These are phyloP conservation scores for Didymella sp. DNA, from an alignment of 2,329 filamentous ascomycete species.

Conservation along the genomic window DNA sequence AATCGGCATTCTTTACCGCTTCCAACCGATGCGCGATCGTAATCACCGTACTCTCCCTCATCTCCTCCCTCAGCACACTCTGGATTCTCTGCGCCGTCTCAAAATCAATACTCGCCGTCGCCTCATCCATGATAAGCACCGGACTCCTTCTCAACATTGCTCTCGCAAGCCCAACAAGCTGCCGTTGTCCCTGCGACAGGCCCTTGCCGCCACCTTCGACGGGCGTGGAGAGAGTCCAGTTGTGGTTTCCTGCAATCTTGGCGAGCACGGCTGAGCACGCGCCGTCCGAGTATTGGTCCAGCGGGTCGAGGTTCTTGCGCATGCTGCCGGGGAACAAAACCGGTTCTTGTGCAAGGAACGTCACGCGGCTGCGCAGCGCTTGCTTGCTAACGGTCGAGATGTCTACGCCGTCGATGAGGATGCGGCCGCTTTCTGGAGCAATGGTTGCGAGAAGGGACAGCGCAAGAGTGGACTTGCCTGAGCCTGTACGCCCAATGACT, in stretches of 20 bases:
- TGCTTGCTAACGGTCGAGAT: constrained; percentile 66
- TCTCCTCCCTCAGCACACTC: constrained; percentile 62
- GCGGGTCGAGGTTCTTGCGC: constrained; percentile 68
- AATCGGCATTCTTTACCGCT: constrained; percentile 66
- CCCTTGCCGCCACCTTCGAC: constrained; percentile 68
- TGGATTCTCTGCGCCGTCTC: constrained; percentile 66
- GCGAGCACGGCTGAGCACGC: constrained; percentile 62
- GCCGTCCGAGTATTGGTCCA: constrained; percentile 62
- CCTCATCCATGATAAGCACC: constrained; percentile 71
- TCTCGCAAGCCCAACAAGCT: constrained; percentile 69
- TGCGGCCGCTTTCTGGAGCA: constrained; percentile 61
- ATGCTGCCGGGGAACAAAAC: constrained; percentile 69
- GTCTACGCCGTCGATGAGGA: constrained; percentile 67
- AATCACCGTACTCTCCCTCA: constrained; percentile 66
- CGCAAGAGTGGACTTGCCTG: constrained; percentile 81
- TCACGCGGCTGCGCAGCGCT: constrained; percentile 66
- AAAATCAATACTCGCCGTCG: constrained; percentile 69
- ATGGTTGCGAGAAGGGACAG: constrained; percentile 64
- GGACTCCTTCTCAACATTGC: constrained; percentile 67
- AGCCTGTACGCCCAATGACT: constrained; percentile 77
- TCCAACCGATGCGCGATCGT: constrained; percentile 70
- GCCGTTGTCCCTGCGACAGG: constrained; percentile 69
- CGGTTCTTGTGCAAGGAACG: constrained; percentile 72
- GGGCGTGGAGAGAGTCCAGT: constrained; percentile 63
- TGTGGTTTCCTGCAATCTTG: constrained; percentile 62